Evolutionary conservation across 2,329 filamentous ascomycete species (phyloP).

Genomic region (Sclerotinia glacialis): DNA sequence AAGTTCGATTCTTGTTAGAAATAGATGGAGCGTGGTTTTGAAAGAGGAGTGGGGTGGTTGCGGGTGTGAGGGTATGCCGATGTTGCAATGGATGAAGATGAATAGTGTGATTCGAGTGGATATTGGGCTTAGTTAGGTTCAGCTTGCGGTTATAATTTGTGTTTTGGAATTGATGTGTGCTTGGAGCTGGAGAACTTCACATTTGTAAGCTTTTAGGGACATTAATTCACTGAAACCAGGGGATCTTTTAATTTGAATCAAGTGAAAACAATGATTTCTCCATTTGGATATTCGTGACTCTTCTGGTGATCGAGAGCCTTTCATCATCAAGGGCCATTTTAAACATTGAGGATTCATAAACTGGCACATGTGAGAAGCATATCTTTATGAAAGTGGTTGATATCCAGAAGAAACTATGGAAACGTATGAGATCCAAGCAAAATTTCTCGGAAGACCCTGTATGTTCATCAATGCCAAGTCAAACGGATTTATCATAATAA

Average conservation of each 20-base stretch:
- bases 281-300: not conserved
- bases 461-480: too few species aligned
- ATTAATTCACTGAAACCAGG: not conserved
- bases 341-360: not conserved
- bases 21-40: not conserved
- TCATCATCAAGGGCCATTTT: not conserved
- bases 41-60: too few species aligned
- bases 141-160: too few species aligned
- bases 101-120: not conserved
- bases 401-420: too few species aligned
- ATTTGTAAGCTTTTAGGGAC: not conserved
- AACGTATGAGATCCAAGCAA: not conserved
- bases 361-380: too few species aligned
- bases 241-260: not conserved
- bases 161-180: too few species aligned
- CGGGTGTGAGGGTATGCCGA: too few species aligned
- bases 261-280: not conserved
- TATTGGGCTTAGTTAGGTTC: not conserved
- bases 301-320: not conserved
- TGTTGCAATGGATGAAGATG: not conserved
- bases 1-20: constrained; percentile 12
- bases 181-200: not conserved
- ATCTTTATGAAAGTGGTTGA: too few species aligned
- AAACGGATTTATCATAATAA: too few species aligned
- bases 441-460: too few species aligned